phyloP scores from a whole-genome alignment of 495 filamentous ascomycete genomes.

The Podospora pseudopauciseta region DNA sequence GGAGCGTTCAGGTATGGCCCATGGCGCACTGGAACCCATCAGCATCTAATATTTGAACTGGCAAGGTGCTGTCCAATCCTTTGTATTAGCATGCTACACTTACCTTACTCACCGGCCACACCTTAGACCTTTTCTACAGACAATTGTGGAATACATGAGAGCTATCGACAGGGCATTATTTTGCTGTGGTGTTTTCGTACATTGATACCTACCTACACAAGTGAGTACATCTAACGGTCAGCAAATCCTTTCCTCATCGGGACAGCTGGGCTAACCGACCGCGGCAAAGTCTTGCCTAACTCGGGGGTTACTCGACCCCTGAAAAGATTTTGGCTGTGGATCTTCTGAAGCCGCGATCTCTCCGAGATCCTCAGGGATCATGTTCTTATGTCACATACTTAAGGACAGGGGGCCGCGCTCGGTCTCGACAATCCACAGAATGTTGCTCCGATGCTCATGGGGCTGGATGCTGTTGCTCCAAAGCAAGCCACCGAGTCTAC shows the following conservation, averaged over 20 bases:
- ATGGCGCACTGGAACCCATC: too few relatives aligned
- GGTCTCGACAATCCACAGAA: conserved; percentile 4
- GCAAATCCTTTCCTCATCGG: conserved; percentile 5
- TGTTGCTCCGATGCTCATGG: neutral
- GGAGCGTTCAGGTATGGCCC: too few relatives aligned
- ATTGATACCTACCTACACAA: too few relatives aligned
- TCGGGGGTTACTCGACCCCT: conserved; percentile 10
- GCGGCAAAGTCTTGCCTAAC: conserved; percentile 8
- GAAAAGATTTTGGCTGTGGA: conserved; percentile 24
- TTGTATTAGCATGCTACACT: too few relatives aligned
- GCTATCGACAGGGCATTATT: too few relatives aligned
- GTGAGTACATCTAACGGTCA: neutral
- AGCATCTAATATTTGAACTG: too few relatives aligned
- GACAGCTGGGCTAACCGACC: conserved; percentile 23
- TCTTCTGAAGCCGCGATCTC: conserved; percentile 27
- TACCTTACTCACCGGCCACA: too few relatives aligned
- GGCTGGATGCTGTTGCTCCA: neutral
- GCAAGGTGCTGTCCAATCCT: too few relatives aligned
- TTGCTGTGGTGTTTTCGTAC: too few relatives aligned
- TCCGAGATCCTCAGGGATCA: conserved; percentile 30
- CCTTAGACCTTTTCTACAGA: too few relatives aligned
- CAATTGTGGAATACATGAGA: too few relatives aligned
- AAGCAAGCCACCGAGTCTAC: neutral
- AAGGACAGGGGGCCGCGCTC: conserved; percentile 19
- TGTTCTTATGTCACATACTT: conserved; percentile 25